phyloP scores from a whole-genome alignment of 768 basidiomycete genomes.

The Lanmaoa rubissima region DNA sequence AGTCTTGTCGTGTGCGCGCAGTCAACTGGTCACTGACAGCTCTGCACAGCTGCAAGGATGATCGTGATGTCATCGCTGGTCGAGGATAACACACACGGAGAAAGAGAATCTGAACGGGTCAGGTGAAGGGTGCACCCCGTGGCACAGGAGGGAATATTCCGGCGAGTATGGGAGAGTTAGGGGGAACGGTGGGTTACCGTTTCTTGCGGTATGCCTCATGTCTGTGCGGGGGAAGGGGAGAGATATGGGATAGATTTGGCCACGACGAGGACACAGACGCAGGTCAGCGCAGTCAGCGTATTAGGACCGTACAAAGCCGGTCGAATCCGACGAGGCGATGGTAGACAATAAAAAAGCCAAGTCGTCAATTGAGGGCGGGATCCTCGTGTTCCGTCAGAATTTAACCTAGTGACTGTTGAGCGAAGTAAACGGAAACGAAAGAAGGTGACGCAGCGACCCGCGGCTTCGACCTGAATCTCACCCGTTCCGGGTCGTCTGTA shows the following conservation, averaged over 20 bases:
- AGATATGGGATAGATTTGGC: background rate
- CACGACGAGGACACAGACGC: background rate
- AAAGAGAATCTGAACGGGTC: background rate
- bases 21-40: no score
- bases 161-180: background rate
- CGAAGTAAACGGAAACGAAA: no score
- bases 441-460: no score
- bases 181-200: background rate
- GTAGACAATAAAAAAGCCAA: no score
- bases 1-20: no score
- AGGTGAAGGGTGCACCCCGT: background rate
- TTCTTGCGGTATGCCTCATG: slow-evolving; percentile 10
- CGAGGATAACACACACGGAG: background rate
- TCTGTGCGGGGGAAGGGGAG: slow-evolving; percentile 29
- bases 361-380: no score
- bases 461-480: background rate
- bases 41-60: background rate
- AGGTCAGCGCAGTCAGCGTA: background rate
- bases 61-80: background rate
- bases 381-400: no score
- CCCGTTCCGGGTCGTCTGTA: slow-evolving; percentile 63
- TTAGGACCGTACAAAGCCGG: background rate
- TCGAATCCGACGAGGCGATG: no score
- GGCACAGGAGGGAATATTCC: background rate
- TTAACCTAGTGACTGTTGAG: no score